Evolutionary conservation across 345 rosid species (phyloP), one percentile per base, ranked within the genome.

Genomic region (Trapa incisa): DNA sequence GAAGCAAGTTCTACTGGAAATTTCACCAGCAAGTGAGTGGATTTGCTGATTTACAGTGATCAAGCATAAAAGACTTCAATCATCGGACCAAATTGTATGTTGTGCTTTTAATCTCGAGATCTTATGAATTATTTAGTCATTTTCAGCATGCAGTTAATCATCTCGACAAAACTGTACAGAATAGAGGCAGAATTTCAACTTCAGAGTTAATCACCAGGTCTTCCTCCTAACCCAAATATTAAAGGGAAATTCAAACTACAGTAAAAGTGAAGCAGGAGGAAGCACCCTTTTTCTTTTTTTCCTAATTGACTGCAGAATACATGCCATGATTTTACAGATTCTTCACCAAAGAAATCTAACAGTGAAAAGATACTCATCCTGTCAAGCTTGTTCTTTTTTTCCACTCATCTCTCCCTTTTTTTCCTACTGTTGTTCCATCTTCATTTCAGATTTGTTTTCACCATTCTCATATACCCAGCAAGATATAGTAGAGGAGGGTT

Each of bases 401-500:
- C 37, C 43, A 11, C 8, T 37, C 22, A 4, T 50, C 16, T 37
- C 37, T 38, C 32, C 48, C 2, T 54, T 54, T 54, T 54, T 54
- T 54, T 54, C 60, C 60, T 54, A 54, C 32, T 54, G 22, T 16
- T 29, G 2, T 22, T 54, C 35, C 29, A 2, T 36, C 43, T 50
- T 53, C 67, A 4, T 15, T 52, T 9, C 60, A 14, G 69, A 52
- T 33, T 6, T n/a, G 10, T n/a, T 61, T 37, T 58, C 67, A 43
- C 17, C 33, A 56, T 47, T 76, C 68, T 82, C 80, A 87, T 73
- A 94, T 64, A 37, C 96, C 99, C 85, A 94, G 48, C 56, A 89
- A 68, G 68, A 94, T 86, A 87, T 94, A 94, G 87, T 91, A 94
- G 63, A 89, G 81, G 8, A 94, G 91, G 1, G 99, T 91, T 73